phyloP scores from a whole-genome alignment of 306 rosid genomes.

The Vigna hirtella region DNA sequence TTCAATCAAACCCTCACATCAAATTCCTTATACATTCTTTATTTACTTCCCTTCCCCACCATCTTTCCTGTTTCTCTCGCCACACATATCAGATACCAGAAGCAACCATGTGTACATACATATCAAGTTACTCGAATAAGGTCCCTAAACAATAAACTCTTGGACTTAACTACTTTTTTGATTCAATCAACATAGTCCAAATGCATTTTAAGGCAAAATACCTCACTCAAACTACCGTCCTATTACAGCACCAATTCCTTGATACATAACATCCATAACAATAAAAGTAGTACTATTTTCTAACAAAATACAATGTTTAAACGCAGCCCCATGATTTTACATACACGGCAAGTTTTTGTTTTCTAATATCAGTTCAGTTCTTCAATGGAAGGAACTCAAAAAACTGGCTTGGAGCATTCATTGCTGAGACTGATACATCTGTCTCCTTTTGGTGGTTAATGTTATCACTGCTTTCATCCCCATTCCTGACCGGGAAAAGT shows the following conservation, averaged over 20 bases:
- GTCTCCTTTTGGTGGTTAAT: slow-evolving; percentile 55
- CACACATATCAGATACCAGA: slow-evolving; percentile 30
- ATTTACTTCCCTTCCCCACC: slow-evolving; percentile 31
- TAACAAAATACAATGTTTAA: slow-evolving; percentile 46
- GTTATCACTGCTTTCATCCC: slow-evolving; percentile 33
- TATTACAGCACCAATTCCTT: slow-evolving; percentile 51
- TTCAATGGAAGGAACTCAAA: slow-evolving; percentile 53
- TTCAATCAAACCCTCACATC: slow-evolving; percentile 60
- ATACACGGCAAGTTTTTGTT: slow-evolving; percentile 31
- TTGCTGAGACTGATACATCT: slow-evolving; percentile 55
- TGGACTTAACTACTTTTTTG: slow-evolving; percentile 41
- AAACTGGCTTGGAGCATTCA: slow-evolving; percentile 66
- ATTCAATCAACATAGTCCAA: slow-evolving; percentile 70
- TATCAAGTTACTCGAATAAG: slow-evolving; percentile 59
- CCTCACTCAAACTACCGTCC: slow-evolving; percentile 50
- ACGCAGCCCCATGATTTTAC: slow-evolving; percentile 39
- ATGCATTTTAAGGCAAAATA: slow-evolving; percentile 69
- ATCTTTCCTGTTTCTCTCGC: slow-evolving; percentile 41
- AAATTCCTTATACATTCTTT: slow-evolving; percentile 49
- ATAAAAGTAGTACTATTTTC: slow-evolving; percentile 46
- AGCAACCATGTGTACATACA: slow-evolving; percentile 14
- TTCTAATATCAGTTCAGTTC: slow-evolving; percentile 11
- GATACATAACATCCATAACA: slow-evolving; percentile 60
- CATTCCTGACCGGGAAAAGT: slow-evolving; percentile 78
- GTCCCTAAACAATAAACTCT: slow-evolving; percentile 39